These are phyloP conservation scores for Zea mays DNA, from an alignment of 176 grass and related monocot genomes.

Conservation along the genomic window Zm-B73-REFERENCE-NAM-5.0 NC_050097.1:217170001-217170500, in stretches of 20 bases:
- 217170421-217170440: too few relatives aligned
- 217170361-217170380: too few relatives aligned
- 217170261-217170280: slow-evolving; percentile 23
- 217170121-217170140: neutral
- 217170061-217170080: neutral
- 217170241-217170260: slow-evolving; percentile 18
- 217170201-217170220: neutral
- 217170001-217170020: neutral
- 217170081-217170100: neutral
- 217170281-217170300: slow-evolving; percentile 10
- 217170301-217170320: neutral
- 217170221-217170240: slow-evolving; percentile 26
- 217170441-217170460: too few relatives aligned
- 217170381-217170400: too few relatives aligned
- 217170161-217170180: neutral
- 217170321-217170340: too few relatives aligned
- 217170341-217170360: too few relatives aligned
- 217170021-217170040: neutral
- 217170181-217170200: neutral
- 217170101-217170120: neutral
- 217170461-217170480: too few relatives aligned
- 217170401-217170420: too few relatives aligned
- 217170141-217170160: neutral
- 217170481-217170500: too few relatives aligned
- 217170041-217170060: neutral